Base-by-base conservation (phyloP, 2,329 filamentous ascomycete species). In the Phyllachora maydis region DNA sequence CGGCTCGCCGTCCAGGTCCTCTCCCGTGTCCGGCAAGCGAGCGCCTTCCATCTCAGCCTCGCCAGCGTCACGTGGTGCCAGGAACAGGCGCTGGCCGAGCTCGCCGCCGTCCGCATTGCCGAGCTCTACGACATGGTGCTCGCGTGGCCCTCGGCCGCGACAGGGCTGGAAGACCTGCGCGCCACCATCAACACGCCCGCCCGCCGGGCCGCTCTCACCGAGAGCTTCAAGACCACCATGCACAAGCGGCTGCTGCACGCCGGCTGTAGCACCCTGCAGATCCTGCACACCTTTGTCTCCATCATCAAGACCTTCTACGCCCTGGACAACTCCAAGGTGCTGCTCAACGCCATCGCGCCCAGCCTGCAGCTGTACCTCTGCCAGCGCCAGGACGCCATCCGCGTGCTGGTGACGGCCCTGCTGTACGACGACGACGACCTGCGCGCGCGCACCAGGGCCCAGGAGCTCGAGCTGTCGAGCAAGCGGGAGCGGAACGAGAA, bases 71-170 rank as follows among this genome's bases (percentile, higher is more conserved):
- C 69, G 32, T 65, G 65, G 30, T 81, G 73, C 63, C 72, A 73
- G 38, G 65, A 74, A 19, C 69, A 74, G 35, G 72, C 71, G 10
- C 45, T 78, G 21, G 64, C 63, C 3, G 62, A 71, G 21, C 56
- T 85, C 10, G 76, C 75, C 3, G 59, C 64, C 11, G 52, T 76
- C 22, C 62, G 78, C 20, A 76, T 74, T 21, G 55, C 61, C 6
- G 69, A 81, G 37, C 52, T 88, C 7, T 85, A 82, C 36, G 74
- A 83, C 37, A 82, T 85, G 38, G 69, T 82, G 21, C 58, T 76
- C 27, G 56, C 62, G 27, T 88, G 77, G 77, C 74, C 77, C 4
- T 47, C 59, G 17, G 79, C 72, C 33, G 56, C 61, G 26, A 70
- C 71, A 3, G 79, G 72, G 1, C 57, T 88, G 3, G 63, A 78